Evolutionary conservation across 352 stramenopile genomes (phyloP).

Genomic region (Globisporangium ultimum): DNA sequence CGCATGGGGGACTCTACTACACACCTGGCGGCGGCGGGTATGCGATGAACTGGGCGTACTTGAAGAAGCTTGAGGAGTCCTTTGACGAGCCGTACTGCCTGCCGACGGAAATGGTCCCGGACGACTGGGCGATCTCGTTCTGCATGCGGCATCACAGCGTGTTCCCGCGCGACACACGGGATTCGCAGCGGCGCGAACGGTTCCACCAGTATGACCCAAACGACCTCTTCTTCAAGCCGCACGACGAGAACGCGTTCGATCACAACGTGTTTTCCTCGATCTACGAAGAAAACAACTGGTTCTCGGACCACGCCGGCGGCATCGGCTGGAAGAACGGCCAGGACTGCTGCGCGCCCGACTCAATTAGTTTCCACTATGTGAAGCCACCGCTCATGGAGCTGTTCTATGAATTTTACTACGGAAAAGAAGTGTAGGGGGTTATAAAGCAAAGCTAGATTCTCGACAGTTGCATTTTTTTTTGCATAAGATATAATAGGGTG

Average conservation of each 20-base stretch:
- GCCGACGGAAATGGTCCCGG: slow-evolving; percentile 60
- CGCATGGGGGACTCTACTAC: slow-evolving; percentile 73
- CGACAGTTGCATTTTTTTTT: too few relatives aligned
- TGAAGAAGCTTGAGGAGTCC: slow-evolving; percentile 58
- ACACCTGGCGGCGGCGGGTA: slow-evolving; percentile 80
- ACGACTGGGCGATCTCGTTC: slow-evolving; percentile 88
- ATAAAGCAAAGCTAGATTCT: too few relatives aligned
- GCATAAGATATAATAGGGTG: too few relatives aligned
- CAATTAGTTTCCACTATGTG: slow-evolving; percentile 85
- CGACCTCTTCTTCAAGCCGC: slow-evolving; percentile 57
- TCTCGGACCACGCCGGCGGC: slow-evolving; percentile 75
- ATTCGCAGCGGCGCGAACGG: slow-evolving; percentile 60
- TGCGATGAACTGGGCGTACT: slow-evolving; percentile 80
- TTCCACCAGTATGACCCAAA: slow-evolving; percentile 85
- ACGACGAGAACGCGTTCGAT: slow-evolving; percentile 73
- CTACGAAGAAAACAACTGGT: slow-evolving; percentile 88
- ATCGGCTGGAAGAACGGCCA: slow-evolving; percentile 81
- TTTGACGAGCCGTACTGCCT: slow-evolving; percentile 79
- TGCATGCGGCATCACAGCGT: slow-evolving; percentile 78
- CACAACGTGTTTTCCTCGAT: slow-evolving; percentile 71
- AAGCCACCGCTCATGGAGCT: slow-evolving; percentile 82
- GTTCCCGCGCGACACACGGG: slow-evolving; percentile 67
- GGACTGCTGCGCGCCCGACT: slow-evolving; percentile 72
- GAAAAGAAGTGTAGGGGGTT: background rate
- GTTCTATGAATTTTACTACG: slow-evolving; percentile 84